Conservation (phyloP, 2,329 filamentous ascomycete genomes). For the Neonectria punicea region DNA sequence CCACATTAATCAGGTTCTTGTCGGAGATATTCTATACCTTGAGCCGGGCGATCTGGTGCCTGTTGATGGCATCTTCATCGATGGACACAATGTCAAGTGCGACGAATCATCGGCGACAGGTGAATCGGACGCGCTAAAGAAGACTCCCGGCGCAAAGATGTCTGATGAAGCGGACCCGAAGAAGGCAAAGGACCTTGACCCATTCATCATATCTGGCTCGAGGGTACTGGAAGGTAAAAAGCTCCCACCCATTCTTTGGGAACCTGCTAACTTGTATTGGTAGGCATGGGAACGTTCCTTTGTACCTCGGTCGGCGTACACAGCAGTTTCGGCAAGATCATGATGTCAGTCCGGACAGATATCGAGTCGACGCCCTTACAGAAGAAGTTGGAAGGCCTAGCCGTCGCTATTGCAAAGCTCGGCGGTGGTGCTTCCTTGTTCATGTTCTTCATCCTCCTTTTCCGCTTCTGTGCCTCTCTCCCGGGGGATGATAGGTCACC, state of each 20-base stretch:
- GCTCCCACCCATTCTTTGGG: not conserved
- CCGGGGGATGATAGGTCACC: conserved; percentile 14
- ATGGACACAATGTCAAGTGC: conserved; percentile 63
- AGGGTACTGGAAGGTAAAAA: conserved; percentile 59
- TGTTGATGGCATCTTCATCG: conserved; percentile 75
- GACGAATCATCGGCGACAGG: conserved; percentile 79
- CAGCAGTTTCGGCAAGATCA: conserved; percentile 62
- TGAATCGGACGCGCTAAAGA: conserved; percentile 76
- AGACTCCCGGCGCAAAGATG: conserved; percentile 68
- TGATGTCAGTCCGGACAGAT: conserved; percentile 63
- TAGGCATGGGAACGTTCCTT: conserved; percentile 61
- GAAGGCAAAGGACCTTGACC: conserved; percentile 63
- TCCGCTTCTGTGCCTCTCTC: conserved; percentile 18
- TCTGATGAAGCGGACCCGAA: conserved; percentile 60
- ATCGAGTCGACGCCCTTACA: conserved; percentile 63
- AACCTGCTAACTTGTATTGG: not conserved
- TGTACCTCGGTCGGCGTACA: conserved; percentile 63
- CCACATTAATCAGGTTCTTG: conserved; percentile 72
- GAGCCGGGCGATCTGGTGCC: conserved; percentile 76
- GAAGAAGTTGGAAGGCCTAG: conserved; percentile 56
- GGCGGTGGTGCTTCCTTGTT: conserved; percentile 55
- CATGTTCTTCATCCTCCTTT: conserved; percentile 26
- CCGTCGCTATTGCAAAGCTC: conserved; percentile 47
- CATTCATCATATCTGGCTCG: conserved; percentile 68
- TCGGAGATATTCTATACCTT: conserved; percentile 74